Evolutionary conservation across 228 moss, liverwort and hornwort species (phyloP), one percentile per base, ranked within the genome.

Genomic region (Sphagnum magellanicum): DNA sequence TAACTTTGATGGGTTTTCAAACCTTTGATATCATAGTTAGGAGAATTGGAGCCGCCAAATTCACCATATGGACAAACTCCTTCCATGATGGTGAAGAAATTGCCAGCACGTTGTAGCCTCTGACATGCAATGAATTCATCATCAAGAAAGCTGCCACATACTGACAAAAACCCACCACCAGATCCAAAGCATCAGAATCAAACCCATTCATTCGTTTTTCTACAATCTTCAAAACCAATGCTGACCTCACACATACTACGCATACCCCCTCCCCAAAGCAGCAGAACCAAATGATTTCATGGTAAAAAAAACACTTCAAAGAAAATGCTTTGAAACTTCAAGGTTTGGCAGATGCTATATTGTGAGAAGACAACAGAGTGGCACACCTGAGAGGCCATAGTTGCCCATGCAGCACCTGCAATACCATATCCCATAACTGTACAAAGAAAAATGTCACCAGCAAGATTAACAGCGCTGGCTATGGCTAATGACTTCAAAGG

Each of bases 401-500:
- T 95, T 48, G 92, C 95, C 92, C 95, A 95, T 51, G 95, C 92
- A 71, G 92, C 95, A 8, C 92, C 92, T 73, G 86, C 92, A 58
- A 92, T 95, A 67, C 95, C 95, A 69, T 88, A 95, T 71, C 92
- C 82, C 55, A 95, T 74, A 60, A 92, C 81, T 16, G 85, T 79
- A 74, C 95, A 95, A 17, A 95, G 89, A 9, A 7, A 51, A 53
- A 92, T 64, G 75, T 92, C 92, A 53, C 95, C 95, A 70, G 90
- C 53, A 66, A 92, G 79, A 70, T 95, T 95, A 70, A 91, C 85
- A 73, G 78, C 61, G 78, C 95, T 95, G 78, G 87, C 82, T 68
- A 92, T 67, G 0, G 75, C 13, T 75, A 95, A 67, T 67, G 85
- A 85, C 79, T 90, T 92, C 70, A 92, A 63, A 6, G 95, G 95